Conservation (phyloP, 1,284 basidiomycete genomes). For the Veloboletus limbatus region DNA sequence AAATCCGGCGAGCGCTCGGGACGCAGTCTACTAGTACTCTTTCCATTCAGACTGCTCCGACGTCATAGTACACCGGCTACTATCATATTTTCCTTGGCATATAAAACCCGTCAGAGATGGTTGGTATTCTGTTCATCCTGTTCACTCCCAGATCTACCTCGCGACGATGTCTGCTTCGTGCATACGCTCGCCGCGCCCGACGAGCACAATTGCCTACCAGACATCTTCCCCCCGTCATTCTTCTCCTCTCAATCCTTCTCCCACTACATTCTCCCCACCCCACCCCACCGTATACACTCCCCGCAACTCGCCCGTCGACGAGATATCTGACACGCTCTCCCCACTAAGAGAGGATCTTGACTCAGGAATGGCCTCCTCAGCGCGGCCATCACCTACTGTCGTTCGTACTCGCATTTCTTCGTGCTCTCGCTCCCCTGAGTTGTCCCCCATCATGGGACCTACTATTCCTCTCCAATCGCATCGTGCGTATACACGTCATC, state of each 20-base stretch:
- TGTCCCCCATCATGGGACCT: constrained; percentile 3
- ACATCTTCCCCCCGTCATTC: constrained; percentile 17
- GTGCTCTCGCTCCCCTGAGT: constrained; percentile 18
- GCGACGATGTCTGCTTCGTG: constrained; percentile 7
- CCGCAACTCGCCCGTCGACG: constrained; percentile 10
- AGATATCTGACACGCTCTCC: constrained; percentile 22
- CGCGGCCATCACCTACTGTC: not conserved
- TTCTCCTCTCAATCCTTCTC: constrained; percentile 20
- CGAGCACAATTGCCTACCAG: constrained; percentile 8
- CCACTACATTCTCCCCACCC: constrained; percentile 8
- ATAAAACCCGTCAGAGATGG: constrained; percentile 14
- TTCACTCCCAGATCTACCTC: not conserved
- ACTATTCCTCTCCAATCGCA: constrained; percentile 4
- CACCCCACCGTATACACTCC: constrained; percentile 1
- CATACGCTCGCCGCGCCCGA: constrained; percentile 16
- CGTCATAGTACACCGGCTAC: constrained; percentile 13
- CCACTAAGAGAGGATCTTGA: constrained; percentile 21
- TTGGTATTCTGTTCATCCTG: constrained; percentile 10
- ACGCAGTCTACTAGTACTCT: not conserved
- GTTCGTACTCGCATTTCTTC: constrained; percentile 13
- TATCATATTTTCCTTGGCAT: constrained; percentile 5
- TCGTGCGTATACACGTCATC: constrained; percentile 5
- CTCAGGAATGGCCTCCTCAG: constrained; percentile 3
- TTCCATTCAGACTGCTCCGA: constrained; percentile 12
- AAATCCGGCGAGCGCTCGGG: not conserved